A percentile compares a stretch with the other conserved stretches of the same genome.
phyloP scores from a whole-genome alignment of 257 asterid species.

The Solanum paucissectum region DNA sequence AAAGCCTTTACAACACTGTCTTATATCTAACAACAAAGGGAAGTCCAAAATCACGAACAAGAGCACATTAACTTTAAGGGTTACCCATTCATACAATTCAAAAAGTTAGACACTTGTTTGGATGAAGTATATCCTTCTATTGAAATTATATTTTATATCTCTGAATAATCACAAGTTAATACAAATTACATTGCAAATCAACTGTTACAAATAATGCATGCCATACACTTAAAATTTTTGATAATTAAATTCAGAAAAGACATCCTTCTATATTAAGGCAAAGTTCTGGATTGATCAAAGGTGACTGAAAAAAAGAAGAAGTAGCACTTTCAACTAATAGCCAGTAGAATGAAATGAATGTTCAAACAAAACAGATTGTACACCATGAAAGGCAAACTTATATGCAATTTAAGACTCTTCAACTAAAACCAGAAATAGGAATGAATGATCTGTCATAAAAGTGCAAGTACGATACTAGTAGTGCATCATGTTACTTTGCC shows the following conservation, averaged over 20 bases:
- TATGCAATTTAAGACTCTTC: neutral
- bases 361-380: neutral
- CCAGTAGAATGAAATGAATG: neutral
- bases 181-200: neutral
- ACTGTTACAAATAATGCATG: neutral
- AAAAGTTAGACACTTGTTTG: neutral
- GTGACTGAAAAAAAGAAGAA: neutral
- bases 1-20: neutral
- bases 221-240: neutral
- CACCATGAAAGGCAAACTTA: neutral
- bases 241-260: neutral
- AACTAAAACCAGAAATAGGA: neutral
- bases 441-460: neutral
- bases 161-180: neutral
- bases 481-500: neutral
- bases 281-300: neutral
- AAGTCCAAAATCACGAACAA: neutral
- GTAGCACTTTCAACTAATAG: neutral
- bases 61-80: neutral
- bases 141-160: neutral
- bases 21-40: neutral
- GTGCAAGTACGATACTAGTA: neutral
- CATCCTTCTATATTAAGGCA: neutral
- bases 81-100: neutral
- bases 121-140: neutral